A percentile compares a stretch with the other conserved stretches of the same genome.
These are phyloP conservation scores for Nelumbo lutea DNA, from an alignment of 164 flowering plant genomes.

Conservation along the genomic window DNA sequence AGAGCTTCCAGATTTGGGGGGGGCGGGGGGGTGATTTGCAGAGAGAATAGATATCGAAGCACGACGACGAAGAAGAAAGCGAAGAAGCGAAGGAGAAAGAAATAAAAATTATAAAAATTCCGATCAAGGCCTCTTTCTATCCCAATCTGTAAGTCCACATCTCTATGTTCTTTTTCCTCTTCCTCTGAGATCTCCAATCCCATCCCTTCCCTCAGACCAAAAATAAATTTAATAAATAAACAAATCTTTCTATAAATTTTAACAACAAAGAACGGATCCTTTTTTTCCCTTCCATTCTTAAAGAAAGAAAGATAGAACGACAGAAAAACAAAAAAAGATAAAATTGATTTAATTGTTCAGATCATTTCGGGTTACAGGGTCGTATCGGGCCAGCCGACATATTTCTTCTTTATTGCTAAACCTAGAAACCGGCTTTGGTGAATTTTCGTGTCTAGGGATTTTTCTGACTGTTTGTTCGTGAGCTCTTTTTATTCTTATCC, in stretches of 20 bases:
- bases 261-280: background rate
- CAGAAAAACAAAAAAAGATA: background rate
- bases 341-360: background rate
- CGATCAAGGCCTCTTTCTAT: constrained; percentile 32
- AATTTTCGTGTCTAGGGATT: background rate
- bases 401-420: constrained; percentile 11
- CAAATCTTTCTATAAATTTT: background rate
- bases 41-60: constrained; percentile 24
- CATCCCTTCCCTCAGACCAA: background rate
- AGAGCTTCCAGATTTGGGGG: constrained; percentile 15
- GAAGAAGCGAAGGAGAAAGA: constrained; percentile 10
- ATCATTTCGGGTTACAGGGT: constrained; percentile 1
- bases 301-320: too few relatives aligned
- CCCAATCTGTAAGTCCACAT: constrained; percentile 42
- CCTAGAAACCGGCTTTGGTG: background rate
- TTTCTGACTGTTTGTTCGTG: background rate
- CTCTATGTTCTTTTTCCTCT: constrained; percentile 6
- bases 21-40: constrained; percentile 33
- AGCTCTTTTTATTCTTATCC: background rate
- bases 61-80: constrained; percentile 4
- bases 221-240: background rate
- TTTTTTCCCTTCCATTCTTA: background rate
- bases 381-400: background rate
- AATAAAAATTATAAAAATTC: constrained; percentile 12
- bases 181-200: background rate